Percentiles rank a stretch among this genome's conserved stretches.
Evolutionary conservation across 805 yeast species (phyloP).

Genomic region (Kodamaea laetipori): DNA sequence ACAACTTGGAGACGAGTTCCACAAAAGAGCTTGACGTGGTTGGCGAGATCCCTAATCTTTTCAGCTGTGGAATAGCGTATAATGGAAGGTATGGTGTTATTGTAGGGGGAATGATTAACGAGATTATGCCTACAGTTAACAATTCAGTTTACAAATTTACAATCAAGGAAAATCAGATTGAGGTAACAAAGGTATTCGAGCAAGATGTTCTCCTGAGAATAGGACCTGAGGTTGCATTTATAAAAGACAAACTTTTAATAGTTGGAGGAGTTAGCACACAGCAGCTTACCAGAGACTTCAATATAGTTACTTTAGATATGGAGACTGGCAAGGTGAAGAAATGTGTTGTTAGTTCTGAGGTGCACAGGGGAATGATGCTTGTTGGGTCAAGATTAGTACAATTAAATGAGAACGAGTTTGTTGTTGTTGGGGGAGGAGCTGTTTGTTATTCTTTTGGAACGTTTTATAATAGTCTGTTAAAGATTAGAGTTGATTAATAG

Average conservation of each 20-base stretch:
- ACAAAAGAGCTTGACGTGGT: constrained; percentile 21
- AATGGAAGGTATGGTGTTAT: constrained; percentile 40
- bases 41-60: constrained; percentile 27
- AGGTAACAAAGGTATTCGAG: constrained; percentile 9
- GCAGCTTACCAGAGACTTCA: constrained; percentile 26
- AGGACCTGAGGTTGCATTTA: constrained; percentile 45
- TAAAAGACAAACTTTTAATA: constrained; percentile 42
- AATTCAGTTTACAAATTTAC: constrained; percentile 38
- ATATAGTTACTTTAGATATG: constrained; percentile 38
- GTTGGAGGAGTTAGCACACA: constrained; percentile 60
- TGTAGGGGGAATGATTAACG: constrained; percentile 49
- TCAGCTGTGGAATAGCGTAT: constrained; percentile 40
- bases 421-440: constrained; percentile 67
- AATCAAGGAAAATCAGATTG: constrained; percentile 13
- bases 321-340: constrained; percentile 16
- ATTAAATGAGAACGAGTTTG: constrained; percentile 19
- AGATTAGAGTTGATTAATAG: background rate
- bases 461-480: constrained; percentile 31
- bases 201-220: constrained; percentile 46
- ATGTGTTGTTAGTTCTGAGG: constrained; percentile 30
- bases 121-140: constrained; percentile 32
- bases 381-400: constrained; percentile 53
- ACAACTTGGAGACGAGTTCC: constrained; percentile 18
- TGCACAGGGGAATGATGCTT: constrained; percentile 49
- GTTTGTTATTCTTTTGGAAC: constrained; percentile 81